Percentiles rank a stretch among this genome's conserved stretches.
These are phyloP conservation scores for Rubus parviflorus DNA, from an alignment of 306 rosid species.

Conservation along the genomic window DNA sequence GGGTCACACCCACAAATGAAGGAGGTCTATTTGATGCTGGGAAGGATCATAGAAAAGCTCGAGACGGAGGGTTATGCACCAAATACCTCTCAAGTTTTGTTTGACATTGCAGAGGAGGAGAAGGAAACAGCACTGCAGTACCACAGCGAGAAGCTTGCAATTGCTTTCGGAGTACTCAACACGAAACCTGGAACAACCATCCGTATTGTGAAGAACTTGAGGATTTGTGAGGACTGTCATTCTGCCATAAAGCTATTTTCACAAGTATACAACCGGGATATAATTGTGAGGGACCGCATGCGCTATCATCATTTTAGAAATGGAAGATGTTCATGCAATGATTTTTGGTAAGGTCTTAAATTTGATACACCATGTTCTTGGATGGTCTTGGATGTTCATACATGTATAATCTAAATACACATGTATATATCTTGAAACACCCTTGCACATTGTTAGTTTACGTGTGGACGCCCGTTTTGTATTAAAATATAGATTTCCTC, in stretches of 20 bases:
- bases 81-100: conserved; percentile 42
- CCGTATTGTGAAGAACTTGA: conserved; percentile 50
- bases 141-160: conserved; percentile 64
- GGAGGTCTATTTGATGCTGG: conserved; percentile 42
- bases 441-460: background rate
- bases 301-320: conserved; percentile 58
- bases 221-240: conserved; percentile 69
- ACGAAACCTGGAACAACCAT: conserved; percentile 53
- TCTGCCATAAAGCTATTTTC: conserved; percentile 56
- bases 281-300: conserved; percentile 55
- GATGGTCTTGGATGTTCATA: background rate
- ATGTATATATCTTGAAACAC: background rate
- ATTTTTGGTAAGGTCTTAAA: conserved; percentile 51
- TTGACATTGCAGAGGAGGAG: conserved; percentile 59
- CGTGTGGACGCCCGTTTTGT: too few species aligned
- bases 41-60: conserved; percentile 44
- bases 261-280: conserved; percentile 38
- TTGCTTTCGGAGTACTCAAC: conserved; percentile 57
- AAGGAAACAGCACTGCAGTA: conserved; percentile 48
- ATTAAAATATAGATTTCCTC: too few species aligned
- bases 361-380: background rate
- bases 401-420: background rate
- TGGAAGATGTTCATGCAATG: conserved; percentile 59
- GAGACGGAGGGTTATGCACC: conserved; percentile 51
- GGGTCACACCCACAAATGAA: conserved; percentile 49